Evolutionary conservation across 2,329 filamentous ascomycete species (phyloP).

Genomic region (Trichoderma simmonsii): DNA sequence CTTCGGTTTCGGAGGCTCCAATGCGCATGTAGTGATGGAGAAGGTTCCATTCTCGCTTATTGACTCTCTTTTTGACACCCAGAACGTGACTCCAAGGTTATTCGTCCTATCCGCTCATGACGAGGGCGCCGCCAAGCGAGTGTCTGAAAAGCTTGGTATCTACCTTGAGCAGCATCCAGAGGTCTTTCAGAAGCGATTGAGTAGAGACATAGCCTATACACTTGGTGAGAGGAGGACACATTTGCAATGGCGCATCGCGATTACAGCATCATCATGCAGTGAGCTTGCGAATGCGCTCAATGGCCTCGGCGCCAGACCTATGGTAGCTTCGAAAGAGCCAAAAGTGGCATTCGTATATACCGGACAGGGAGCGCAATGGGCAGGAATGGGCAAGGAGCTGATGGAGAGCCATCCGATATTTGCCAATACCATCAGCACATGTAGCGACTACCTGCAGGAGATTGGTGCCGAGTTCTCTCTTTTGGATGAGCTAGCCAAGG

Average conservation of each 20-base stretch:
- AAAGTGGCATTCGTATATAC: constrained; percentile 37
- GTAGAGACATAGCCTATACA: constrained; percentile 48
- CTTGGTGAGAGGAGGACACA: constrained; percentile 44
- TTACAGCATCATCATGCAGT: constrained; percentile 42
- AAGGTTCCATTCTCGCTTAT: constrained; percentile 5
- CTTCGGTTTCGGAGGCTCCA: constrained; percentile 47
- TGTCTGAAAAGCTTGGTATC: constrained; percentile 34
- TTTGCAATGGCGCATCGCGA: constrained; percentile 42
- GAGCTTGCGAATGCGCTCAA: constrained; percentile 46
- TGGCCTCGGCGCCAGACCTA: constrained; percentile 24
- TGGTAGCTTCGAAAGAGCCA: constrained; percentile 21
- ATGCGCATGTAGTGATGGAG: constrained; percentile 43
- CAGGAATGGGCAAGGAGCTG: constrained; percentile 38
- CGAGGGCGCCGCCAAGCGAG: constrained; percentile 32
- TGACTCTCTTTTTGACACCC: constrained; percentile 20
- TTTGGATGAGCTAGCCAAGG: constrained; percentile 36
- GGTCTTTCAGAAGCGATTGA: constrained; percentile 41
- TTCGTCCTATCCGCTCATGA: constrained; percentile 43
- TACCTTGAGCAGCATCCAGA: constrained; percentile 42
- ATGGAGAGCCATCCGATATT: constrained; percentile 36
- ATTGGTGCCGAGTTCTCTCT: constrained; percentile 38
- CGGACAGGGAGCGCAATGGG: constrained; percentile 41
- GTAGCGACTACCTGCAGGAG: constrained; percentile 32
- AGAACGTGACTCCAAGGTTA: constrained; percentile 31
- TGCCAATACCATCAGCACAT: constrained; percentile 30